These are phyloP conservation scores for Angophora floribunda DNA, from an alignment of 345 rosid genomes.

Conservation along the genomic window DNA sequence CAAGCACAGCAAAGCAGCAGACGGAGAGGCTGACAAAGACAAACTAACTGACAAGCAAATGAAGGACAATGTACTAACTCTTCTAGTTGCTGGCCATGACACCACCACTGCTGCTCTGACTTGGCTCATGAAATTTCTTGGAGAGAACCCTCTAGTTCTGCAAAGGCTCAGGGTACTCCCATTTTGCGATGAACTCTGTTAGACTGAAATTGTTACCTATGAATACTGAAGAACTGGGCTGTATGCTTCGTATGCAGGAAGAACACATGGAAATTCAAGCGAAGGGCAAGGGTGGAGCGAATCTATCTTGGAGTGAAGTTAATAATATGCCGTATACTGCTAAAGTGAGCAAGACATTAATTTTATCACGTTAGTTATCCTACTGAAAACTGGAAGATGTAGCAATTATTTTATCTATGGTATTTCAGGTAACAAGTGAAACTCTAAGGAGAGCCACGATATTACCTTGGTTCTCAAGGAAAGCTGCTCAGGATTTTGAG, in stretches of 20 bases:
- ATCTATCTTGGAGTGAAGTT: conserved; percentile 44
- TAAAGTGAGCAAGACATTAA: conserved; percentile 17
- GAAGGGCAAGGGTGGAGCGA: conserved; percentile 21
- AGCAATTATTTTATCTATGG: background rate
- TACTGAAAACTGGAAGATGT: background rate
- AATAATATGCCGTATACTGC: conserved; percentile 51
- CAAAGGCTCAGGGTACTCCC: conserved; percentile 36
- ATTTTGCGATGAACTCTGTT: background rate
- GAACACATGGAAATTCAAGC: conserved; percentile 33
- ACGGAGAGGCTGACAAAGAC: conserved; percentile 13
- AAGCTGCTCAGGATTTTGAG: conserved; percentile 57
- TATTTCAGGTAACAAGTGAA: conserved; percentile 42
- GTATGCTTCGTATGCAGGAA: conserved; percentile 19
- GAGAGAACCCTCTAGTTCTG: conserved; percentile 37
- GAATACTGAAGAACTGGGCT: background rate
- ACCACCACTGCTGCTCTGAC: conserved; percentile 66
- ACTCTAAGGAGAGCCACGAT: conserved; percentile 53
- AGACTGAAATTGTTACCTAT: background rate
- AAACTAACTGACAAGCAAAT: conserved; percentile 48
- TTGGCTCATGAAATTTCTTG: conserved; percentile 51
- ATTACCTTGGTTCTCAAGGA: conserved; percentile 59
- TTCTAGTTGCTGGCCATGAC: conserved; percentile 63
- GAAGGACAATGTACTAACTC: conserved; percentile 53
- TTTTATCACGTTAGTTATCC: background rate
- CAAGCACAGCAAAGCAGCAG: conserved; percentile 27